Evolutionary conservation across 2,329 filamentous ascomycete genomes (phyloP), one percentile per base, ranked within the genome.

Genomic region (Epicoccum sorghinum): DNA sequence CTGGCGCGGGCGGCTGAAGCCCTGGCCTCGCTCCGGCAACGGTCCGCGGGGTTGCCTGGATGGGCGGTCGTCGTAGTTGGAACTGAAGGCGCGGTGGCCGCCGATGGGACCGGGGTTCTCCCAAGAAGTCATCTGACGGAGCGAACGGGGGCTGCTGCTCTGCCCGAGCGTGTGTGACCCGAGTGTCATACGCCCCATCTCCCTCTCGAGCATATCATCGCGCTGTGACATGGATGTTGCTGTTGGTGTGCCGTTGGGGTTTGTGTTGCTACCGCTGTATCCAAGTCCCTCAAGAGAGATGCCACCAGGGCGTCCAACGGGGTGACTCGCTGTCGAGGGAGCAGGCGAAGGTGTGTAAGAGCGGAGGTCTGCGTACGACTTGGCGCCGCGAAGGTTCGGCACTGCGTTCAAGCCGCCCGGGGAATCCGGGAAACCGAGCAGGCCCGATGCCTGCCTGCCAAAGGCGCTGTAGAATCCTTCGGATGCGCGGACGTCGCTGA

Each of bases 281-380:
- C 78, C 74, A 23, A 72, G 64, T 4, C 65, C 68, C 29, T 72
- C 68, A 4, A 72, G 60, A 13, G 70, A 71, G 33, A 85, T 83
- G 57, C 83, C 83, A 60, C 87, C 83, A 49, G 86, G 82, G 40
- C 84, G 79, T 49, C 86, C 83, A 60, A 86, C 85, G 50, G 91
- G 87, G 72, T 96, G 96, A 79, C 91, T 96, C 5, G 91, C 91
- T 14, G 91, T 91, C 10, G 95, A 96, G 7, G 89, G 88, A 3
- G 90, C 93, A 5, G 95, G 93, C 65, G 93, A 98, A 9, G 93
- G 93, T 13, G 93, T 97, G 77, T 96, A 96, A 1, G 93, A 96
- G 61, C 93, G 89, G 60, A 99, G 80, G 72, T 99, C 95, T 32
- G 93, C 95, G 73, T 97, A 97, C 45, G 93, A 98, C 80, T 98